Evolutionary conservation across 2,329 filamentous ascomycete genomes (phyloP).

Genomic region (Aspergillus eucalypticola): DNA sequence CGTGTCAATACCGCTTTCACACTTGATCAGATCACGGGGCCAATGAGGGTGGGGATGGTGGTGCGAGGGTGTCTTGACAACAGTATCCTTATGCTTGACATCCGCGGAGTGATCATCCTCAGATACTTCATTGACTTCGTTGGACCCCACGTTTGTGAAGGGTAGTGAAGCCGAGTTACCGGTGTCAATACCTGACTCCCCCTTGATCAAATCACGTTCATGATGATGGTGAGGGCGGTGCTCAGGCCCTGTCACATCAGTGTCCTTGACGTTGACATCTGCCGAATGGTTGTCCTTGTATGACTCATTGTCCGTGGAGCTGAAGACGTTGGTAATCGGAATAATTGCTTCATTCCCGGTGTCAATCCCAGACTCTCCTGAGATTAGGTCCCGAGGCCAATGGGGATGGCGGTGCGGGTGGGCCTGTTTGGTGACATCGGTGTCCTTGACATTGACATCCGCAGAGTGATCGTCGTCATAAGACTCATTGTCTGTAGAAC

Average conservation of each 20-base stretch:
- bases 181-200: not conserved
- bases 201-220: not conserved
- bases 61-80: not conserved
- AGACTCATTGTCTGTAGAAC: not conserved
- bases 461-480: slow-evolving; percentile 17
- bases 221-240: not conserved
- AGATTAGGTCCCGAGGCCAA: not conserved
- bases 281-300: slow-evolving; percentile 17
- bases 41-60: not conserved
- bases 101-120: not conserved
- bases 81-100: not conserved
- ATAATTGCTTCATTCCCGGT: not conserved
- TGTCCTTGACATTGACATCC: not conserved
- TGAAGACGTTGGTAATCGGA: not conserved
- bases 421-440: not conserved
- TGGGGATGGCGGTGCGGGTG: not conserved
- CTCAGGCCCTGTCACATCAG: not conserved
- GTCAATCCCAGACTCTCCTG: slow-evolving; percentile 8
- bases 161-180: not conserved
- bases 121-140: not conserved
- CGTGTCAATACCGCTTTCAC: slow-evolving; percentile 26
- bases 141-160: not conserved
- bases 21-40: slow-evolving; percentile 18
- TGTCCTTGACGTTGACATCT: not conserved
- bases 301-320: not conserved